A percentile compares a stretch with the other conserved stretches of the same genome.
phyloP scores from a whole-genome alignment of 371 early-diverging fungal genomes.

The Gilbertella persicaria region DNA sequence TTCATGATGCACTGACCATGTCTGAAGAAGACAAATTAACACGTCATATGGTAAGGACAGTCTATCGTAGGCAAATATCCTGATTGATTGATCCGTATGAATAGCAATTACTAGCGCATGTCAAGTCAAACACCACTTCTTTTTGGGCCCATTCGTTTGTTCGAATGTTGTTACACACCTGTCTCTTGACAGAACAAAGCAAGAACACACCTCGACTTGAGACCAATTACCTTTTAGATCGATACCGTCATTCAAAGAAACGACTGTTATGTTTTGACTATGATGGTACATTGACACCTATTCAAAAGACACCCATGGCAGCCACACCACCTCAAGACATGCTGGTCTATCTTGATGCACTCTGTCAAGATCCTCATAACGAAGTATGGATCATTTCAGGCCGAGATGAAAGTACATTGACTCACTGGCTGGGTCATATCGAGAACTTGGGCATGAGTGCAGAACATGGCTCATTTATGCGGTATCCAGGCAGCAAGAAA shows the following conservation, averaged over 20 bases:
- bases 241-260: conserved; percentile 61
- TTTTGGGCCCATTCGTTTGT: conserved; percentile 93
- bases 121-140: conserved; percentile 86
- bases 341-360: conserved; percentile 61
- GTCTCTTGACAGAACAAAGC: conserved; percentile 53
- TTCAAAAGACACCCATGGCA: conserved; percentile 67
- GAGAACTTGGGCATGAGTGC: conserved; percentile 79
- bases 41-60: conserved; percentile 67
- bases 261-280: conserved; percentile 87
- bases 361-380: conserved; percentile 79
- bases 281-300: conserved; percentile 87
- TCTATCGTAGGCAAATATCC: background rate
- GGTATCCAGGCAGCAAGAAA: conserved; percentile 53
- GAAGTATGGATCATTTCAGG: conserved; percentile 94
- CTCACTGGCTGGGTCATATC: conserved; percentile 83
- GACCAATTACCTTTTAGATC: conserved; percentile 34
- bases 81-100: background rate
- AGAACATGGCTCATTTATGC: conserved; percentile 74
- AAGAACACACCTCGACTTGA: conserved; percentile 73
- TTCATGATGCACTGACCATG: conserved; percentile 90
- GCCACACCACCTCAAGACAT: conserved; percentile 69
- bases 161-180: conserved; percentile 51
- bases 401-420: conserved; percentile 81
- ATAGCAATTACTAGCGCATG: conserved; percentile 84
- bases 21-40: conserved; percentile 74